These are phyloP conservation scores for Thalassiosira allenii DNA, from an alignment of 352 stramenopile genomes.

Conservation along the genomic window DNA sequence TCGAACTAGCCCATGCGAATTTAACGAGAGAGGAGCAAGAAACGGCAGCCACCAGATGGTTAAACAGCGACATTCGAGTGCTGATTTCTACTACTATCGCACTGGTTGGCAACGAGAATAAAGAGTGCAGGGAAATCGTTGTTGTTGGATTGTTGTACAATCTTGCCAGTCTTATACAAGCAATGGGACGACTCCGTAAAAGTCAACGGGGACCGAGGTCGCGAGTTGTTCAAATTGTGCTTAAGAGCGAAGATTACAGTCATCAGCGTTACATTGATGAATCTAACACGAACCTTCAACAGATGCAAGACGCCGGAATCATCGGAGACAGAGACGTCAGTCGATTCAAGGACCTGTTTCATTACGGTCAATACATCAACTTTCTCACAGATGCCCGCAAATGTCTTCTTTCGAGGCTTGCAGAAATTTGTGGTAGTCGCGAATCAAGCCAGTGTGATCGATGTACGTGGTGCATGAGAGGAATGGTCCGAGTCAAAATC, in stretches of 20 bases:
- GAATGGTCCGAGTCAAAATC: no score
- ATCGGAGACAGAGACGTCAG: not conserved
- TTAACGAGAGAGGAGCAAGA: not conserved
- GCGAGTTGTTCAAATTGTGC: no score
- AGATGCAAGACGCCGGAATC: not conserved
- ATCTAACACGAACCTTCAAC: not conserved
- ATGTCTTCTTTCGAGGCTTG: no score
- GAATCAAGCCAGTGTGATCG: no score
- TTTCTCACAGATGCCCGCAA: no score
- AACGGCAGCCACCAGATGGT: slow-evolving; percentile 1
- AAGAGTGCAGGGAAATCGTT: not conserved
- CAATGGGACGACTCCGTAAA: not conserved
- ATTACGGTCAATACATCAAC: no score
- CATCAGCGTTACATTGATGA: no score
- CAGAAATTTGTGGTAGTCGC: no score
- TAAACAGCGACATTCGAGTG: not conserved
- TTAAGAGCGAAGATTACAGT: no score
- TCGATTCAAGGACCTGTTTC: not conserved
- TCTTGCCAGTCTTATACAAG: not conserved
- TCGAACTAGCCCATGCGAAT: not conserved
- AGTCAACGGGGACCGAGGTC: not conserved
- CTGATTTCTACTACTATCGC: not conserved
- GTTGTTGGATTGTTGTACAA: not conserved
- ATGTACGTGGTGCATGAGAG: no score
- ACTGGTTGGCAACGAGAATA: slow-evolving; percentile 1